These are phyloP conservation scores for Rhexocercosporidium sp. DNA, from an alignment of 2,329 filamentous ascomycete species.

Conservation along the genomic window DNA sequence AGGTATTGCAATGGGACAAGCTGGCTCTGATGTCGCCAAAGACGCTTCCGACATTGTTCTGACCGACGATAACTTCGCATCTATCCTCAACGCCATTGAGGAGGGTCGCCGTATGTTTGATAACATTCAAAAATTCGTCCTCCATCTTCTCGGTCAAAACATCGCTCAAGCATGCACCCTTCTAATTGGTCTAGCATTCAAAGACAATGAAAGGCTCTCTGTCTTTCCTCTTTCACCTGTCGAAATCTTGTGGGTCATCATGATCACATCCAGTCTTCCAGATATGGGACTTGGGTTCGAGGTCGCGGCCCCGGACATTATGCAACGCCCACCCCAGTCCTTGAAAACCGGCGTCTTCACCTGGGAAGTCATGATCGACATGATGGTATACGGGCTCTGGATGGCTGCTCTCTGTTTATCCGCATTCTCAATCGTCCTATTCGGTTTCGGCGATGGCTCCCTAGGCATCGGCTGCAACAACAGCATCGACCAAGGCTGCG, in stretches of 20 bases:
- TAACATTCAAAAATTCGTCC: constrained; percentile 75
- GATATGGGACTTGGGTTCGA: constrained; percentile 89
- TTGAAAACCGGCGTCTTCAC: constrained; percentile 74
- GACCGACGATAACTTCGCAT: constrained; percentile 75
- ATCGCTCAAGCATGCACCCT: constrained; percentile 83
- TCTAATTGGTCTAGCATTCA: constrained; percentile 81
- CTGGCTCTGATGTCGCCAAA: constrained; percentile 63
- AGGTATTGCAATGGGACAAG: constrained; percentile 65
- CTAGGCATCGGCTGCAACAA: constrained; percentile 68
- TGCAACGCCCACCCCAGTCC: constrained; percentile 78
- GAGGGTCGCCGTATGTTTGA: constrained; percentile 79
- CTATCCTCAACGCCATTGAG: constrained; percentile 72
- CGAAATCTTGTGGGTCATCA: constrained; percentile 93
- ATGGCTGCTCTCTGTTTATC: constrained; percentile 74
- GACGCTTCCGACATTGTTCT: constrained; percentile 66
- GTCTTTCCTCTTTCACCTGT: constrained; percentile 87
- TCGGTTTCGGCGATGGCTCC: constrained; percentile 59
- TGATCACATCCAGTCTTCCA: constrained; percentile 86
- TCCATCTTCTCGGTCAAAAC: constrained; percentile 70
- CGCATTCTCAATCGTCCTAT: constrained; percentile 68
- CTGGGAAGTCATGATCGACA: constrained; percentile 77
- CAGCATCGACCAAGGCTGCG: constrained; percentile 57
- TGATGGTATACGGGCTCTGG: constrained; percentile 78
- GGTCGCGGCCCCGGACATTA: constrained; percentile 74
- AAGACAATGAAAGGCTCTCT: constrained; percentile 71